Evolutionary conservation across 768 basidiomycete species (phyloP), one percentile per base, ranked within the genome.

Genomic region (Leccinum pellstonianum): DNA sequence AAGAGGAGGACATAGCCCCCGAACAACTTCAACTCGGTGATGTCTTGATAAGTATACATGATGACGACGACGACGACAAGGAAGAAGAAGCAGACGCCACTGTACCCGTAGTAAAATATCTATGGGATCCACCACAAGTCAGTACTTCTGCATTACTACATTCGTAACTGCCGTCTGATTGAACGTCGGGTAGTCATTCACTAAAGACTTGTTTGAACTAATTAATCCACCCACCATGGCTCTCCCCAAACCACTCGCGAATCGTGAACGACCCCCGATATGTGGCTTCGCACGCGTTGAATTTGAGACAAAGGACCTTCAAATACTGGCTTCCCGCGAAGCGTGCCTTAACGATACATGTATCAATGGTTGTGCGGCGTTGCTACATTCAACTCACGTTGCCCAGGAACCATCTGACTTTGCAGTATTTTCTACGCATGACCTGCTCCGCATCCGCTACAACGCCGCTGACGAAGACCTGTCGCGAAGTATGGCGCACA

Each of bases 401-500:
- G 14, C n/a, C 7, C 46, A 27, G 3, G 43, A 19, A 14, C 9
- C 21, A 11, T 58, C 21, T 11, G 12, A 25, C 2, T 7, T 50
- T 23, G 55, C 59, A 27, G 43, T 65, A 10, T 55, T 65, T 10
- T 58, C 64, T 1, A 62, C 54, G 14, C 54, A 57, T 29, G 56
- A 62, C 21, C 52, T 66, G 6, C 31, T 50, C 14, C 50, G 51
- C 41, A 46, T 59, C 14, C 21, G 21, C 21, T 21, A 43, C 23
- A 62, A 62, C 29, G 52, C 56, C 5, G 5, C 17, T 12, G 54
- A 66, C 14, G 25, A 46, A 0, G 57, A 65, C 0, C 27, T 78
- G 0, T 77, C 75, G 76, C 29, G 60, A 0, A 50, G 52, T 2
- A 56, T 57, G 1, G 25, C 25, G 0, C 52, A 48, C 4, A 65